Percentiles rank a stretch among this genome's conserved stretches.
Conservation (phyloP, 345 rosid genomes). For the Rhodamnia argentea region DNA sequence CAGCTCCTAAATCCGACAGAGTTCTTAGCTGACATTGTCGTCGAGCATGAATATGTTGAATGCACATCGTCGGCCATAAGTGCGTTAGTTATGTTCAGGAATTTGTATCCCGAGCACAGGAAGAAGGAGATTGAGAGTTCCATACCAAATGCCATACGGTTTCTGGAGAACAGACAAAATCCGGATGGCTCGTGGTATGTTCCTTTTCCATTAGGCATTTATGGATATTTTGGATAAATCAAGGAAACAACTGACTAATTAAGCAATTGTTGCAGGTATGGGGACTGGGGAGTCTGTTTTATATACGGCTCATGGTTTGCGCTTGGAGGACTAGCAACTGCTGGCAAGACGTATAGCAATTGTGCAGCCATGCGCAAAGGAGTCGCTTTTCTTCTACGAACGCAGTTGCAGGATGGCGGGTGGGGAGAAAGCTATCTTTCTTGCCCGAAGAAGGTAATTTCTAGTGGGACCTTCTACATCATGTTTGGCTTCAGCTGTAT, state of each 20-base stretch:
- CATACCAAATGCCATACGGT: slow-evolving; percentile 26
- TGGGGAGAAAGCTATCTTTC: slow-evolving; percentile 59
- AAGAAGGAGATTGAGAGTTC: slow-evolving; percentile 33
- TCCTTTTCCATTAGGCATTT: neutral
- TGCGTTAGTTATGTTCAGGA: slow-evolving; percentile 23
- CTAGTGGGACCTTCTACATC: neutral
- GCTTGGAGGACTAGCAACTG: slow-evolving; percentile 33
- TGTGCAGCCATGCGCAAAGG: slow-evolving; percentile 23
- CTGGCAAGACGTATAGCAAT: slow-evolving; percentile 28
- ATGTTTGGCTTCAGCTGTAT: too few species aligned
- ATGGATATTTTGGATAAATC: neutral
- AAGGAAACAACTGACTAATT: neutral
- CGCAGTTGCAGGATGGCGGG: slow-evolving; percentile 30
- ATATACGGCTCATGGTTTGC: slow-evolving; percentile 38
- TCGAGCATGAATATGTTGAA: slow-evolving; percentile 37
- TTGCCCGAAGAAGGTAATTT: slow-evolving; percentile 32
- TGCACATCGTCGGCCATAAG: slow-evolving; percentile 42
- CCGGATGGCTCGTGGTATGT: slow-evolving; percentile 47
- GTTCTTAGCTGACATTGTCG: slow-evolving; percentile 33
- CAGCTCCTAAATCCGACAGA: slow-evolving; percentile 58
- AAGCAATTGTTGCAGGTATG: slow-evolving; percentile 19
- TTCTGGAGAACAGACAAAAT: slow-evolving; percentile 26
- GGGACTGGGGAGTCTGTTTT: slow-evolving; percentile 55
- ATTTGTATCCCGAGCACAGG: slow-evolving; percentile 35
- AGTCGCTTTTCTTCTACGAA: slow-evolving; percentile 30